Percentiles rank a stretch among this genome's conserved stretches.
Evolutionary conservation across 441 rosid species (phyloP).

Genomic region (Omphalea diandra): DNA sequence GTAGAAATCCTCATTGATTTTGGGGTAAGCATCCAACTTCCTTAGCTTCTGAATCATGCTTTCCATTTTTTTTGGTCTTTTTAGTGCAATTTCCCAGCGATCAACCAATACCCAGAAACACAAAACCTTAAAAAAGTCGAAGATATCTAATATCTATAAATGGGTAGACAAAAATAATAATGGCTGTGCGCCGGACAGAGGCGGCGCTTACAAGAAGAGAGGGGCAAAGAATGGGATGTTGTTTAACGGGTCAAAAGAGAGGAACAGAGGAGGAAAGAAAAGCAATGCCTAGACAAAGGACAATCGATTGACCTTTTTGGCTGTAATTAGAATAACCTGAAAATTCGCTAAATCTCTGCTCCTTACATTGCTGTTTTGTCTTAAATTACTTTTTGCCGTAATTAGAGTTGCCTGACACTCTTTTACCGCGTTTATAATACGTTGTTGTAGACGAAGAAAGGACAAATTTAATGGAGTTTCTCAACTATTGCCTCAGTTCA

Average conservation of each 20-base stretch:
- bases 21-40: conserved; percentile 91
- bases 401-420: background rate
- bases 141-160: background rate
- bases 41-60: conserved; percentile 57
- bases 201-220: conserved; percentile 18
- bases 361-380: background rate
- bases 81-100: background rate
- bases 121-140: background rate
- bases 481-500: too few relatives aligned
- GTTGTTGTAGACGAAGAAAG: too few relatives aligned
- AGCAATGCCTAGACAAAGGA: too few relatives aligned
- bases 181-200: background rate
- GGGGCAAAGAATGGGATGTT: background rate
- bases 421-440: too few relatives aligned
- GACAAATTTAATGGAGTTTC: too few relatives aligned
- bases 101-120: conserved; percentile 10
- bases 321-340: too few relatives aligned
- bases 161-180: background rate
- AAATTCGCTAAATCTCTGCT: background rate
- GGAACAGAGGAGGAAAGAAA: background rate
- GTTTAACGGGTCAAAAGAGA: conserved; percentile 4
- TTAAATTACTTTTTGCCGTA: background rate
- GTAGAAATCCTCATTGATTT: conserved; percentile 91
- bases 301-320: too few relatives aligned
- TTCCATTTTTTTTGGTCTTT: conserved; percentile 45